Evolutionary conservation across 805 yeast species (phyloP).

Genomic region (Saturnispora silvae): DNA sequence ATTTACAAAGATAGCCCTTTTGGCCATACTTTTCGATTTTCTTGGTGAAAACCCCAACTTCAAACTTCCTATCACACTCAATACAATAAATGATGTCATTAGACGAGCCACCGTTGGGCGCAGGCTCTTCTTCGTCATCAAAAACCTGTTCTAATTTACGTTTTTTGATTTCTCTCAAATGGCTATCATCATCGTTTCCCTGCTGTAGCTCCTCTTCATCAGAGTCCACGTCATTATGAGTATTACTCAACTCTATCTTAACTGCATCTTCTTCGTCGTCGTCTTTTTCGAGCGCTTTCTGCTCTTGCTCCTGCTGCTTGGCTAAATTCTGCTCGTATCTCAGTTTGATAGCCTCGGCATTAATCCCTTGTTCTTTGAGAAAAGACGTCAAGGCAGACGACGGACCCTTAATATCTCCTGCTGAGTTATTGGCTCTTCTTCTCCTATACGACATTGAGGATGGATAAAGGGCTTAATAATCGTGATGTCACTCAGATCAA

Average conservation of each 20-base stretch:
- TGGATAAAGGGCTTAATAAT: too few relatives aligned
- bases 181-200: conserved; percentile 23
- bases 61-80: conserved; percentile 49
- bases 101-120: conserved; percentile 14
- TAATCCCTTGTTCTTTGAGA: conserved; percentile 80
- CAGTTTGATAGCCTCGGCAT: conserved; percentile 62
- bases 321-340: conserved; percentile 24
- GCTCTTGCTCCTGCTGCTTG: conserved; percentile 28
- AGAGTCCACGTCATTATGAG: conserved; percentile 12
- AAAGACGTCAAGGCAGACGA: conserved; percentile 88
- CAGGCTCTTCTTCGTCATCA: conserved; percentile 36
- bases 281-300: not conserved
- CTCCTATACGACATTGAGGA: conserved; percentile 20
- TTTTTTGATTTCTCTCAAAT: conserved; percentile 20
- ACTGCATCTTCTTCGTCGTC: conserved; percentile 14
- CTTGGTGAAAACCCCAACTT: conserved; percentile 58
- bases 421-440: conserved; percentile 7
- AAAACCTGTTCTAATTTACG: conserved; percentile 11
- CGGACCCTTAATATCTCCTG: conserved; percentile 37
- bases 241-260: conserved; percentile 2
- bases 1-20: conserved; percentile 58
- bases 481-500: too few relatives aligned
- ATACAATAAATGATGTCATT: conserved; percentile 34
- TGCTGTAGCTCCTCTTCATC: conserved; percentile 12
- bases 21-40: conserved; percentile 33